Base-by-base conservation (phyloP, 2,329 filamentous ascomycete genomes). In the Beauveria scarabaeidicola region DNA sequence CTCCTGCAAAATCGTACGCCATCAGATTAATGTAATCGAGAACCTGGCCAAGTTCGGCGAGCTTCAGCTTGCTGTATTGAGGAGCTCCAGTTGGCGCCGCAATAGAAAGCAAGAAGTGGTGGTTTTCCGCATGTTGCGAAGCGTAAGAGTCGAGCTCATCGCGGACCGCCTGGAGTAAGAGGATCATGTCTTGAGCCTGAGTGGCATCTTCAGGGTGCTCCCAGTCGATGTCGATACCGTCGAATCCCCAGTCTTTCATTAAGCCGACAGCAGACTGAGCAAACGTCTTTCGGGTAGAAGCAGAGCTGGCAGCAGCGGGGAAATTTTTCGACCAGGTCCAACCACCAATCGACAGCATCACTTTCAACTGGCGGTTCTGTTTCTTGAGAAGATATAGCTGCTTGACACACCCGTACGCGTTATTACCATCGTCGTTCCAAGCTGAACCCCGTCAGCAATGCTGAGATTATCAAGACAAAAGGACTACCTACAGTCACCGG, bases 251-350 rank as follows among this genome's bases (percentile, higher is more conserved):
- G 70, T 96, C 85, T 67, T 87, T 85, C 60, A 96, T 78, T 57
- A 94, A 72, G 8, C 78, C 73, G 0, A 92, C 86, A 2, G 89
- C 84, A 3, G 81, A 83, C 50, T 80, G 73, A 6, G 90, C 91
- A 72, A 96, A 96, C 1, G 66, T 81, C 40, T 77, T 72, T 17
- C 90, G 81, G 17, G 83, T 85, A 2, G 77, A 73, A 0, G 80
- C 78, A 0, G 86, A 88, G 61, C 83, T 84, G 10, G 86, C 84
- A 0, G 86, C 86, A 1, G 77, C 76, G 1, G 88, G 78, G 69
- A 96, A 93, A 70, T 90, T 90, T 65, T 80, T 75, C 2, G 88
- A 91, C 73, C 90, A 94, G 0, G 89, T 91, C 88, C 88, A 95
- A 32, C 91, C 91, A 52, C 91, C 91, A 64, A 96, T 90, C 52